Evolutionary conservation across 768 basidiomycete genomes (phyloP).

Genomic region (Leccinum incarnatum): DNA sequence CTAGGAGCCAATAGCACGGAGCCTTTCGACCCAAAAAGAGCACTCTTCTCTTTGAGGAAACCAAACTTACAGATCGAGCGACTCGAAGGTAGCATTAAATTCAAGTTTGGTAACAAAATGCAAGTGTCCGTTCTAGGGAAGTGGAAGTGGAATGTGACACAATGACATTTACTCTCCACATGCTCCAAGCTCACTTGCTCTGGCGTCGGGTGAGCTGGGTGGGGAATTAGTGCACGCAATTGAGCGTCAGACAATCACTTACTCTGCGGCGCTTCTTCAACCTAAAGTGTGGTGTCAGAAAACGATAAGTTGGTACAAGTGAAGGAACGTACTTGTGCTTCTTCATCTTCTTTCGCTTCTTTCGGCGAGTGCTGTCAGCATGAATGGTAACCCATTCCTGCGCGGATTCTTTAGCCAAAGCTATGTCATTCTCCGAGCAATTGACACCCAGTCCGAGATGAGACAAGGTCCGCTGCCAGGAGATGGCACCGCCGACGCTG

Average conservation of each 20-base stretch:
- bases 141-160: background rate
- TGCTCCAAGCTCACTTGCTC: constrained; percentile 23
- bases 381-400: constrained; percentile 63
- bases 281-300: constrained; percentile 38
- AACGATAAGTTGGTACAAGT: constrained; percentile 2
- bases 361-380: constrained; percentile 81
- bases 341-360: constrained; percentile 92
- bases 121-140: constrained; percentile 1
- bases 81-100: background rate
- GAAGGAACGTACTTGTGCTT: constrained; percentile 80
- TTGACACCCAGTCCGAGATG: constrained; percentile 59
- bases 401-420: constrained; percentile 51
- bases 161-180: background rate
- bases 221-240: constrained; percentile 11
- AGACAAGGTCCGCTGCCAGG: constrained; percentile 69
- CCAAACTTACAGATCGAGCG: background rate
- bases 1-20: background rate
- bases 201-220: constrained; percentile 46
- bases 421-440: constrained; percentile 47
- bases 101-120: constrained; percentile 2
- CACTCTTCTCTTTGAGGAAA: background rate
- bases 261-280: constrained; percentile 90
- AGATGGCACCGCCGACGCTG: constrained; percentile 54
- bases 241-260: constrained; percentile 28
- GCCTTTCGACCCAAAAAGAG: background rate